A percentile compares a stretch with the other conserved stretches of the same genome.
These are phyloP conservation scores for Trichoderma sp. DNA, from an alignment of 2,329 filamentous ascomycete genomes.

Conservation along the genomic window DNA sequence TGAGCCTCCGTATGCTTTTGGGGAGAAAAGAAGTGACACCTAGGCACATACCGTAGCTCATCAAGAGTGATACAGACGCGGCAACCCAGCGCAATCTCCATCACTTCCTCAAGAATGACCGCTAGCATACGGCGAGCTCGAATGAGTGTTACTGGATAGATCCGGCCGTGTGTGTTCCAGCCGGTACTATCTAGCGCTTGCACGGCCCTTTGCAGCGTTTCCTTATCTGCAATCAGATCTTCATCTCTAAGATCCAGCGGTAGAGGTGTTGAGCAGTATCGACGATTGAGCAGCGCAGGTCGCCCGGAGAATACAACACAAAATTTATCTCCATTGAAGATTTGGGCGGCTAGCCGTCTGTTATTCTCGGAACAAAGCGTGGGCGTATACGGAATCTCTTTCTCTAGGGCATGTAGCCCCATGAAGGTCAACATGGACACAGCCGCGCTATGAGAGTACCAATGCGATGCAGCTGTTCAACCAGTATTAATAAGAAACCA, in stretches of 20 bases:
- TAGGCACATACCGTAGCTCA: neutral
- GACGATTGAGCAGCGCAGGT: conserved; percentile 50
- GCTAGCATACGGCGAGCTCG: conserved; percentile 49
- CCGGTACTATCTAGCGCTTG: conserved; percentile 44
- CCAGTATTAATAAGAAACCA: neutral
- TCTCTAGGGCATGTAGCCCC: conserved; percentile 32
- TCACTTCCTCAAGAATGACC: conserved; percentile 54
- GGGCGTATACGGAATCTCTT: conserved; percentile 29
- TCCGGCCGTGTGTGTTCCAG: conserved; percentile 46
- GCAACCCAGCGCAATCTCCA: conserved; percentile 52
- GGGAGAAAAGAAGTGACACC: no score
- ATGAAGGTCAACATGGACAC: conserved; percentile 37
- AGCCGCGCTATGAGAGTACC: conserved; percentile 37
- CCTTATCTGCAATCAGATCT: conserved; percentile 43
- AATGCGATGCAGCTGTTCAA: conserved; percentile 27
- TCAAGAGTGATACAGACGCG: conserved; percentile 1
- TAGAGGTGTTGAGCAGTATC: conserved; percentile 51
- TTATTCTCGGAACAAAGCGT: conserved; percentile 35
- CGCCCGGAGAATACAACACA: conserved; percentile 51
- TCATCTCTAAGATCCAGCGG: conserved; percentile 54
- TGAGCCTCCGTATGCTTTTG: neutral
- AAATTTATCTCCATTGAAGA: conserved; percentile 48
- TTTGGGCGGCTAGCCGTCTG: conserved; percentile 32
- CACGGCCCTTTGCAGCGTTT: conserved; percentile 23
- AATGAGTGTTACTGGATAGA: conserved; percentile 44